A percentile compares a stretch with the other conserved stretches of the same genome.
These are phyloP conservation scores for Selaginella moellendorffii DNA, from an alignment of 75 land plant species.

Conservation along the genomic window DNA sequence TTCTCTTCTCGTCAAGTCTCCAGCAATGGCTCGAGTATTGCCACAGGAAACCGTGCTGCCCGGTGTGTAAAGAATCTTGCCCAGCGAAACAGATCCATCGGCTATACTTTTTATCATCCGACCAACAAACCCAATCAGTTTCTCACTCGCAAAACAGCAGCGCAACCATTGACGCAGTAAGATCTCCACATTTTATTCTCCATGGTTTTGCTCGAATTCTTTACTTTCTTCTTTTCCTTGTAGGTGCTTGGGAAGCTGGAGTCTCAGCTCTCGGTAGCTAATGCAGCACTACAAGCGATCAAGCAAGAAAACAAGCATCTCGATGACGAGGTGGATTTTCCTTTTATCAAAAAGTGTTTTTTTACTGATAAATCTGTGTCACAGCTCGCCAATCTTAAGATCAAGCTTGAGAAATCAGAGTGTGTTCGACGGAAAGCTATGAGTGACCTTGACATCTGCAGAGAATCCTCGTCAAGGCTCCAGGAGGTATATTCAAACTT, in stretches of 20 bases:
- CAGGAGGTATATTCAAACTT: conserved; percentile 27
- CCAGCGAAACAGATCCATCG: conserved; percentile 31
- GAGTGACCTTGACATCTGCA: conserved; percentile 24
- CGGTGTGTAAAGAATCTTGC: conserved; percentile 65
- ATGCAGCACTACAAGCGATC: conserved; percentile 25
- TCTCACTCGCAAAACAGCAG: not conserved
- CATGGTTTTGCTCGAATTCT: not conserved
- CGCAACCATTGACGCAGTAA: conserved; percentile 9
- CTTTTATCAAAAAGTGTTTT: not conserved
- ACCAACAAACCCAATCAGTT: conserved; percentile 25
- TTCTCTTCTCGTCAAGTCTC: not conserved
- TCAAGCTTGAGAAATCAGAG: conserved; percentile 26
- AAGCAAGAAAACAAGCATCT: conserved; percentile 31
- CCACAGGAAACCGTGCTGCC: not conserved
- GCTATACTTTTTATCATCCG: conserved; percentile 71
- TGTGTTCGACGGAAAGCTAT: conserved; percentile 27
- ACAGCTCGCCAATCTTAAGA: conserved; percentile 1
- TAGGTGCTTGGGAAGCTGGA: conserved; percentile 29
- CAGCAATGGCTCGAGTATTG: conserved; percentile 1
- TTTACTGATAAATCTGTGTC: not conserved
- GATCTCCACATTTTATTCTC: not conserved
- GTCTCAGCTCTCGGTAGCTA: conserved; percentile 30
- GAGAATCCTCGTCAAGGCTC: conserved; percentile 29
- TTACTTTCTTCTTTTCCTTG: not conserved
- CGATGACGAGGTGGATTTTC: conserved; percentile 36